These are phyloP conservation scores for Pichia sporocuriosa DNA, from an alignment of 805 yeast genomes.

Conservation along the genomic window DNA sequence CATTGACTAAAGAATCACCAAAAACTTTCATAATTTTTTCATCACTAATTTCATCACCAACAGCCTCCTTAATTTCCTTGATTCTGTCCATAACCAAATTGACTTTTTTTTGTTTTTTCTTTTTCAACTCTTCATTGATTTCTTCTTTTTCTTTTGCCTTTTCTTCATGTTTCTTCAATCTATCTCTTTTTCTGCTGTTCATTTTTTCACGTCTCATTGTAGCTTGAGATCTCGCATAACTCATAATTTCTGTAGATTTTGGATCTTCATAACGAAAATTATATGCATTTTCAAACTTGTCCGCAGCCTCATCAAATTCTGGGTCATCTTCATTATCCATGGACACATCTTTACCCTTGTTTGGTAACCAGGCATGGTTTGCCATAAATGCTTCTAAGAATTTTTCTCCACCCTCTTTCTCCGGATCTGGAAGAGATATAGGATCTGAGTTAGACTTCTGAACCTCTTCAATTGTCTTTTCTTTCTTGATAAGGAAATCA, in stretches of 20 bases:
- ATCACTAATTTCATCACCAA: conserved; percentile 58
- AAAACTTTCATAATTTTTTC: conserved; percentile 57
- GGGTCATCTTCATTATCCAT: conserved; percentile 59
- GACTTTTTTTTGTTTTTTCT: conserved; percentile 69
- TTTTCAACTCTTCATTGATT: conserved; percentile 54
- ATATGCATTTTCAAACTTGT: conserved; percentile 83
- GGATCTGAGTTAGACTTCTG: conserved; percentile 16
- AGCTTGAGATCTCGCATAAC: conserved; percentile 92
- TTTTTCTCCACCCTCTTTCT: conserved; percentile 46
- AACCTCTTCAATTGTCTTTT: conserved; percentile 26
- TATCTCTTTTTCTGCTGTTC: conserved; percentile 70
- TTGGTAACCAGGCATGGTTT: conserved; percentile 87
- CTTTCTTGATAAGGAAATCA: conserved; percentile 56
- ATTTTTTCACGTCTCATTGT: conserved; percentile 78
- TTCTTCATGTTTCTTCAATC: conserved; percentile 61
- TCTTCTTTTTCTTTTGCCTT: conserved; percentile 45
- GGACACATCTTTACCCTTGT: conserved; percentile 44
- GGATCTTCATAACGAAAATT: conserved; percentile 95
- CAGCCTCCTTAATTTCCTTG: conserved; percentile 55
- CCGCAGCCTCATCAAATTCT: conserved; percentile 88
- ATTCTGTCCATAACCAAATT: conserved; percentile 71
- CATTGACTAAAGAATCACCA: conserved; percentile 71
- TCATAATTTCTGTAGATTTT: conserved; percentile 79
- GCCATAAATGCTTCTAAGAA: conserved; percentile 70
- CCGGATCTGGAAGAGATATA: conserved; percentile 60